Base-by-base conservation (phyloP, 768 basidiomycete genomes). In the Boletus subcaerulescens region DNA sequence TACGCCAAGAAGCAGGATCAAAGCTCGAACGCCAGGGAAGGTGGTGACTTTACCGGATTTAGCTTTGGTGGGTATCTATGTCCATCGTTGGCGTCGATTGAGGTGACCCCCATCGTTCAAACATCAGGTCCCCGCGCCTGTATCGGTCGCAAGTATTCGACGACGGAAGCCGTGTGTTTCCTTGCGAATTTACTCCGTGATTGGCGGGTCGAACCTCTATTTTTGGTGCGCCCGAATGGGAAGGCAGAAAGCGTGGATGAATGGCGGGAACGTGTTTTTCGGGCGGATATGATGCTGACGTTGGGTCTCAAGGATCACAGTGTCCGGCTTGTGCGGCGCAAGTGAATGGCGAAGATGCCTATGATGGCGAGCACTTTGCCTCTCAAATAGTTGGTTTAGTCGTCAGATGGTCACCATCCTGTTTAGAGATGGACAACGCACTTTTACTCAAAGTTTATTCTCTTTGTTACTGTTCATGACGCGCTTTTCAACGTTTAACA, bases 101-200 rank as follows among this genome's bases (percentile, higher is more conserved):
- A 32, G 22, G 22, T 31, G 17, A 20, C 14, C 26, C 38, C 6
- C 9, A 22, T 35, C 12, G 22, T 24, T 24, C 22, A 53, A 45
- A 45, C 33, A 47, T 12, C 57, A 76, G 79, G 79, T 20, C 77
- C 79, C n/a, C 74, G 81, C 14, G 50, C 64, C 4, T 85, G 83
- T 59, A 69, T 82, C 5, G 84, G 83, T 3, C 70, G 79, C 33
- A 80, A 77, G 56, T 85, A 84, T 57, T 77, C 82, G 2, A 71
- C 73, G 1, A 74, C 73, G 0, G 82, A 85, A 62, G 73, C 75
- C 2, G 74, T 84, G 15, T 76, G 74, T 44, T 80, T 84, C 72
- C 72, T 85, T n/a, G 73, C 79, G 0, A 65, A 76, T 58, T 62
- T 84, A 4, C 63, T 82, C 11, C 70, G 79, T 5, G 82, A 83